phyloP scores from a whole-genome alignment of 192 early-diverging fungal genomes.

The Diversispora eburnea region DNA sequence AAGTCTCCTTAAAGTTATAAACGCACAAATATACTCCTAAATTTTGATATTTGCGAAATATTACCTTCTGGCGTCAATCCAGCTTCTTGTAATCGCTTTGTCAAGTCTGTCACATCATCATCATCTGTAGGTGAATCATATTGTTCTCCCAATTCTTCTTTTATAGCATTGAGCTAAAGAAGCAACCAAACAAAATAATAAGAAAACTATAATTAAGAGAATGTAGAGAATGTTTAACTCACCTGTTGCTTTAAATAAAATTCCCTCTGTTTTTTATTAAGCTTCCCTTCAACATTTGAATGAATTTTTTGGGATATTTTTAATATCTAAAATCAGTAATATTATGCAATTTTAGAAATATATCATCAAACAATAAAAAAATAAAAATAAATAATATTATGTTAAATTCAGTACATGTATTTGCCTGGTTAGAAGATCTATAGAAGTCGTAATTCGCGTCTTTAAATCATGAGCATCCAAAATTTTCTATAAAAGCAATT shows the following conservation, averaged over 20 bases:
- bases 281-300: slow-evolving; percentile 65
- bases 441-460: slow-evolving; percentile 51
- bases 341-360: neutral
- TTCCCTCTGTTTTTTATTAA: slow-evolving; percentile 78
- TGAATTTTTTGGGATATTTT: slow-evolving; percentile 76
- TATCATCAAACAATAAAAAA: neutral
- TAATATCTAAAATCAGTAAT: slow-evolving; percentile 48
- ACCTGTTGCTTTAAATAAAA: slow-evolving; percentile 76
- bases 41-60: no score
- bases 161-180: slow-evolving; percentile 69
- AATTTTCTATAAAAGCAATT: slow-evolving; percentile 34
- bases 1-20: no score
- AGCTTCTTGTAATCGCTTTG: slow-evolving; percentile 50
- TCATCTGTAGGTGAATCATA: slow-evolving; percentile 54
- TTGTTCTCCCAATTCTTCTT: slow-evolving; percentile 71
- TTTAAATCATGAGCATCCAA: slow-evolving; percentile 54
- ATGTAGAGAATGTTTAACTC: neutral
- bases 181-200: neutral
- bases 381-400: neutral
- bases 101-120: slow-evolving; percentile 62
- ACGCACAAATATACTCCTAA: neutral
- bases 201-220: neutral
- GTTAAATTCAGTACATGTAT: slow-evolving; percentile 46
- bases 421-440: slow-evolving; percentile 68
- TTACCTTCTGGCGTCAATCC: slow-evolving; percentile 57